Evolutionary conservation across 192 early-diverging fungal genomes (phyloP).

Genomic region (Backusella westeae): DNA sequence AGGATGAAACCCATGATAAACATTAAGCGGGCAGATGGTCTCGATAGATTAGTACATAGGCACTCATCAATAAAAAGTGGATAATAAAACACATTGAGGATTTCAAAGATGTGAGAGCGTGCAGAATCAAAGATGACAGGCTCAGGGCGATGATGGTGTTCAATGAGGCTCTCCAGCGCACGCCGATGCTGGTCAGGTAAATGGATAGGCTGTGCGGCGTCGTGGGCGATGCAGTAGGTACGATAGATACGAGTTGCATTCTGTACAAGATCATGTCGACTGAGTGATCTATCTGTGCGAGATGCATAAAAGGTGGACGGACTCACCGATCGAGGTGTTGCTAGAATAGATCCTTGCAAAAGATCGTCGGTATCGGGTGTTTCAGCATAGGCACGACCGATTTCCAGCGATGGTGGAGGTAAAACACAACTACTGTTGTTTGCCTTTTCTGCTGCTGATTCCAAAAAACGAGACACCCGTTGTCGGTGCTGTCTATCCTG

Average conservation of each 20-base stretch:
- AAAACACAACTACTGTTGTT: neutral
- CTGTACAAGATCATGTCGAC: conserved; percentile 31
- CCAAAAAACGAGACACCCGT: conserved; percentile 1
- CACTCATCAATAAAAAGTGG: conserved; percentile 39
- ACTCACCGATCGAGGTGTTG: neutral
- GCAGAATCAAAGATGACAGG: conserved; percentile 45
- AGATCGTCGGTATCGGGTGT: conserved; percentile 15
- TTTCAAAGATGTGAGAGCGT: conserved; percentile 40
- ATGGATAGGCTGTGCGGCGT: conserved; percentile 32
- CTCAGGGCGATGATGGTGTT: conserved; percentile 37
- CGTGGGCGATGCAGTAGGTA: conserved; percentile 30
- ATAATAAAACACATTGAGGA: conserved; percentile 46
- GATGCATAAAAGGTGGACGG: conserved; percentile 6
- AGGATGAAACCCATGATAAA: conserved; percentile 25
- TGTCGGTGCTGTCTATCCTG: conserved; percentile 9
- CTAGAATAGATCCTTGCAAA: neutral
- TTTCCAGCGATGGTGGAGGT: neutral
- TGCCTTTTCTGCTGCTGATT: neutral
- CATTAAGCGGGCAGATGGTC: conserved; percentile 3
- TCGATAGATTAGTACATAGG: conserved; percentile 36
- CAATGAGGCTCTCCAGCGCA: conserved; percentile 38
- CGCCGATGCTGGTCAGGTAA: conserved; percentile 38
- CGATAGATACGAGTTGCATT: conserved; percentile 37
- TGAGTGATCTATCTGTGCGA: conserved; percentile 12
- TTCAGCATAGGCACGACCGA: neutral